phyloP scores from a whole-genome alignment of 768 basidiomycete genomes.

The Suillus sp. region DNA sequence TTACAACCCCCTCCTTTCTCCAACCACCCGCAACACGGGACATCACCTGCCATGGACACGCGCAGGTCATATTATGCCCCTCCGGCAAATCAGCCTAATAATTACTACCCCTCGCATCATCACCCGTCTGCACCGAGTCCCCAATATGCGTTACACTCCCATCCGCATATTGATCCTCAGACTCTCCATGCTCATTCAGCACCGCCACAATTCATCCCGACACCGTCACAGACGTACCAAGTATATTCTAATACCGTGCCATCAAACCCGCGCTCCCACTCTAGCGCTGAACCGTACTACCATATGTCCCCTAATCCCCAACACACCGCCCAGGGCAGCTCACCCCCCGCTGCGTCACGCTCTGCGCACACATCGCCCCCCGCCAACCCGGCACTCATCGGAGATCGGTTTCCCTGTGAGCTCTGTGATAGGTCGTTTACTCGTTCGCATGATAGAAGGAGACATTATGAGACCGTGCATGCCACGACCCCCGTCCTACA shows the following conservation, averaged over 20 bases:
- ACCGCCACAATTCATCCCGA: slow-evolving; percentile 46
- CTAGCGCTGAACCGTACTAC: slow-evolving; percentile 42
- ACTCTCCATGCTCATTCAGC: slow-evolving; percentile 18
- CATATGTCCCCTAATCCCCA: slow-evolving; percentile 41
- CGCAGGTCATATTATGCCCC: slow-evolving; percentile 24
- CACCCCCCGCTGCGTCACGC: slow-evolving; percentile 17
- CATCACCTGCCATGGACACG: slow-evolving; percentile 22
- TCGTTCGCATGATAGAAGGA: slow-evolving; percentile 78
- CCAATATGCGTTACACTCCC: slow-evolving; percentile 4
- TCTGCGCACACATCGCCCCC: slow-evolving; percentile 23
- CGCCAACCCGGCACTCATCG: slow-evolving; percentile 34
- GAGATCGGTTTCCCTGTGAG: slow-evolving; percentile 72
- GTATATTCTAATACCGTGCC: slow-evolving; percentile 34
- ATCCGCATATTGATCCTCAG: slow-evolving; percentile 21
- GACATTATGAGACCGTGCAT: slow-evolving; percentile 80
- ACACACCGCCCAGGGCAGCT: slow-evolving; percentile 25
- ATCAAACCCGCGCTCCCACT: slow-evolving; percentile 29
- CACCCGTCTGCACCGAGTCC: not conserved
- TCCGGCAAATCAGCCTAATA: not conserved
- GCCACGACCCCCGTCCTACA: slow-evolving; percentile 64
- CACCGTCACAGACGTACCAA: slow-evolving; percentile 47
- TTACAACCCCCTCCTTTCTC: slow-evolving; percentile 24
- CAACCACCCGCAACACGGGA: slow-evolving; percentile 20
- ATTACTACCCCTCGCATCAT: slow-evolving; percentile 24
- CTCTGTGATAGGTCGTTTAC: slow-evolving; percentile 81